Evolutionary conservation across 345 rosid genomes (phyloP).

Genomic region (Reutealis trisperma): DNA sequence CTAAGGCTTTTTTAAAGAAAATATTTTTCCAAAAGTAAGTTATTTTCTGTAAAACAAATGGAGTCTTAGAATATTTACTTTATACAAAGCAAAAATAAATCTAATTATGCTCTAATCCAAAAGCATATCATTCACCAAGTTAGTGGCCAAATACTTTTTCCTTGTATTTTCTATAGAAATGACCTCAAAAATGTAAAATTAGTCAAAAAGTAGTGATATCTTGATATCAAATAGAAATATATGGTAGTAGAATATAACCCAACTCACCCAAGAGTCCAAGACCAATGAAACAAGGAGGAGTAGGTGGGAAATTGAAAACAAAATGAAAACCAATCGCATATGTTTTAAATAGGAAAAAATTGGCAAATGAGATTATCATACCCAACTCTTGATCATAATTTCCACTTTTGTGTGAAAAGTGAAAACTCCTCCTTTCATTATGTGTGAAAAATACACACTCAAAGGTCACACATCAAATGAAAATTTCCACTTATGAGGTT

Average conservation of each 20-base stretch:
- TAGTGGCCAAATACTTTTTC: background rate
- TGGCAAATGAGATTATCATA: background rate
- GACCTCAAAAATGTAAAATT: background rate
- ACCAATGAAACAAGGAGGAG: background rate
- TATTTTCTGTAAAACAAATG: too few relatives aligned
- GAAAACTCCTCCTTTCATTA: background rate
- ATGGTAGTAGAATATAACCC: background rate
- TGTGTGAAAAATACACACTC: background rate
- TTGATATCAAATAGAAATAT: background rate
- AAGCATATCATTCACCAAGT: background rate
- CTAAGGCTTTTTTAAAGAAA: too few relatives aligned
- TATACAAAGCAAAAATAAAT: background rate
- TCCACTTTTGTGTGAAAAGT: conserved; percentile 2
- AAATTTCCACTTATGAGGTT: background rate
- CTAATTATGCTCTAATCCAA: background rate
- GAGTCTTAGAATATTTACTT: background rate
- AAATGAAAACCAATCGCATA: background rate
- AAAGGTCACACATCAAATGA: background rate
- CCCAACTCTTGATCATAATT: background rate
- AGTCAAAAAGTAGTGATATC: background rate
- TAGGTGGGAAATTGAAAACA: background rate
- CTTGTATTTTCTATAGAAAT: background rate
- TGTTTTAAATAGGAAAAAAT: background rate
- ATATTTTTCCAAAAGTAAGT: too few relatives aligned
- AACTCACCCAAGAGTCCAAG: background rate